phyloP scores from a whole-genome alignment of 1,284 basidiomycete species.

The Leccinum pallidistipes region DNA sequence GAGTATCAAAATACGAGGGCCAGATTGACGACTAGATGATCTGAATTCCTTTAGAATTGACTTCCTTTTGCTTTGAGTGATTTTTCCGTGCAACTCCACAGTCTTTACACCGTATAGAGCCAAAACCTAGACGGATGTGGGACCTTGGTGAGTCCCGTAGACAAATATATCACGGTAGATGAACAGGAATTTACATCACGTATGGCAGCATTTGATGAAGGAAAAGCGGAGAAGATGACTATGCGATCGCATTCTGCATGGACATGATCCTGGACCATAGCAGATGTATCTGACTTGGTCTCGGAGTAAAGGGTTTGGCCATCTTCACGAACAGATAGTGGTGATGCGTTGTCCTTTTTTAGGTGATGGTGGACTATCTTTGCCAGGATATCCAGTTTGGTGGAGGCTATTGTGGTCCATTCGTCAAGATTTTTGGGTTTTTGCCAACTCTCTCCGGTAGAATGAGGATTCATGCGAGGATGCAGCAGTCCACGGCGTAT shows the following conservation, averaged over 20 bases:
- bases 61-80: not conserved
- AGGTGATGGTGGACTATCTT: not conserved
- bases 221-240: not conserved
- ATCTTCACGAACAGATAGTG: not conserved
- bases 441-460: not conserved
- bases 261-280: not conserved
- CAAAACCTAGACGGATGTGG: not conserved
- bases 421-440: not conserved
- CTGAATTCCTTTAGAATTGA: not conserved
- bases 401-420: not conserved
- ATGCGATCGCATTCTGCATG: not conserved
- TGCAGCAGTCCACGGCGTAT: not conserved
- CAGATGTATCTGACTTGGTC: not conserved
- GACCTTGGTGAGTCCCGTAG: not conserved
- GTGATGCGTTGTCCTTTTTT: not conserved
- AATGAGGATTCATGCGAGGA: not conserved
- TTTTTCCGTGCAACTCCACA: not conserved
- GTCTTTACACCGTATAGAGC: not conserved
- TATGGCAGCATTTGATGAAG: not conserved
- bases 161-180: not conserved
- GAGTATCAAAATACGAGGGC: not conserved
- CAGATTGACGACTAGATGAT: not conserved
- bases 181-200: not conserved
- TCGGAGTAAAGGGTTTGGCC: not conserved
- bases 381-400: not conserved